These are phyloP conservation scores for Pleurozium schreberi DNA, from an alignment of 225 moss, liverwort and hornwort species.

Conservation along the genomic window DNA sequence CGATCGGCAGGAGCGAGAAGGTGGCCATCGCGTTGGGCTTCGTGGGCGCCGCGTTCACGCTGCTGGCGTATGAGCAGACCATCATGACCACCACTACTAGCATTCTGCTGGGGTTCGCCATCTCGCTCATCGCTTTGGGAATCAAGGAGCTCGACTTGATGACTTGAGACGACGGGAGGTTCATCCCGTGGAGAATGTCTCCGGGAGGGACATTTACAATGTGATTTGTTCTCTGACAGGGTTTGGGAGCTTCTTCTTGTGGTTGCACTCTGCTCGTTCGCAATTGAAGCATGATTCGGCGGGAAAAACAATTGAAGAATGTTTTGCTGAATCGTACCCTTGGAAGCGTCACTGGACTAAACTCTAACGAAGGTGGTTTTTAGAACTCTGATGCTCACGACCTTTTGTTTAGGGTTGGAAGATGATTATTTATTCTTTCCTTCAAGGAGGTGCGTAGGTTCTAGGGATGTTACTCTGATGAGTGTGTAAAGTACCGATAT, in stretches of 20 bases:
- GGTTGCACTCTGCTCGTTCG: neutral
- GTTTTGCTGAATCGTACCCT: neutral
- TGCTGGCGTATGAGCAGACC: slow-evolving; percentile 17
- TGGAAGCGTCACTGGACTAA: neutral
- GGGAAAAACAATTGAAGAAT: neutral
- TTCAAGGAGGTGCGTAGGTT: neutral
- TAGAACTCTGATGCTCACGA: neutral
- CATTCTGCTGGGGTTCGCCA: slow-evolving; percentile 7
- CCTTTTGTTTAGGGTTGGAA: neutral
- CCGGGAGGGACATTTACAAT: neutral
- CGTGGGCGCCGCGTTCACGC: slow-evolving; percentile 18
- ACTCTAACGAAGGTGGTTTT: neutral
- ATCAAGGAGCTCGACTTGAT: slow-evolving; percentile 6
- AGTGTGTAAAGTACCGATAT: slow-evolving; percentile 1
- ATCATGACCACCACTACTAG: slow-evolving; percentile 5
- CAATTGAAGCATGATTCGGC: neutral
- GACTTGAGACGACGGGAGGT: neutral
- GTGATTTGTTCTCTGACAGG: neutral
- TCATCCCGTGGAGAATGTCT: neutral
- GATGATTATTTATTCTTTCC: neutral
- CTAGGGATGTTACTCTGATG: neutral
- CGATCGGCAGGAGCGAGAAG: slow-evolving; percentile 13
- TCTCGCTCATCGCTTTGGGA: slow-evolving; percentile 15
- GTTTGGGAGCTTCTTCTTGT: neutral
- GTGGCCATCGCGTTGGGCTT: neutral